Conservation (phyloP, 2,329 filamentous ascomycete genomes). For the Sporothrix globosa region DNA sequence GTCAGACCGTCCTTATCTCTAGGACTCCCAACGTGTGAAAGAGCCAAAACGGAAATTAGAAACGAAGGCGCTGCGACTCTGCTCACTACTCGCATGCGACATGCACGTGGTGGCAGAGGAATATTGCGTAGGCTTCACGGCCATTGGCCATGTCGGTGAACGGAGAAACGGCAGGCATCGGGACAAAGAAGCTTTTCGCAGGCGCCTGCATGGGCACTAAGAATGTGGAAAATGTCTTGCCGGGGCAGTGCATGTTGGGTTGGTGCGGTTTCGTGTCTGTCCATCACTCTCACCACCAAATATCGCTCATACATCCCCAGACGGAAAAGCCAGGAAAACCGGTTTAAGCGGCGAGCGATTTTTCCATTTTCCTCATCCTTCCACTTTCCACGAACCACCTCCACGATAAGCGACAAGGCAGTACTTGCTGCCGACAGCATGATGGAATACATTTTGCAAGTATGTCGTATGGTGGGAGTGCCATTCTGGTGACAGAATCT, state of each 20-base stretch:
- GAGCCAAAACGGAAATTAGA: not conserved
- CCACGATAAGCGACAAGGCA: not conserved
- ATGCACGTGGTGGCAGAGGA: too few species aligned
- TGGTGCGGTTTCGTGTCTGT: not conserved
- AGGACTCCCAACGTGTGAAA: not conserved
- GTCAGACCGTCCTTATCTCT: not conserved
- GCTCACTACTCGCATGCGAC: conserved; percentile 4
- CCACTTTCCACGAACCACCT: not conserved
- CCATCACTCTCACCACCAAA: conserved; percentile 15
- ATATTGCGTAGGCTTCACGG: too few species aligned
- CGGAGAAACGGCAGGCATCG: too few species aligned
- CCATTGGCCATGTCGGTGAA: too few species aligned
- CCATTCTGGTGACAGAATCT: not conserved
- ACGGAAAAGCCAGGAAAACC: not conserved
- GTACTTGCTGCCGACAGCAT: not conserved
- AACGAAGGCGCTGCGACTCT: too few species aligned
- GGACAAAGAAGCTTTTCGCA: too few species aligned
- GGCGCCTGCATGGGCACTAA: too few species aligned
- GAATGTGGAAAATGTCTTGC: conserved; percentile 20
- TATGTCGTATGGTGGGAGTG: not conserved
- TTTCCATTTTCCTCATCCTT: not conserved
- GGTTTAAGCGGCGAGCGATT: conserved; percentile 21
- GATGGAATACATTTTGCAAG: not conserved
- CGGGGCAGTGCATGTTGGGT: too few species aligned
- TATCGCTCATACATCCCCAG: not conserved